Conservation (phyloP, 306 rosid species). For the Trifolium repens region DNA sequence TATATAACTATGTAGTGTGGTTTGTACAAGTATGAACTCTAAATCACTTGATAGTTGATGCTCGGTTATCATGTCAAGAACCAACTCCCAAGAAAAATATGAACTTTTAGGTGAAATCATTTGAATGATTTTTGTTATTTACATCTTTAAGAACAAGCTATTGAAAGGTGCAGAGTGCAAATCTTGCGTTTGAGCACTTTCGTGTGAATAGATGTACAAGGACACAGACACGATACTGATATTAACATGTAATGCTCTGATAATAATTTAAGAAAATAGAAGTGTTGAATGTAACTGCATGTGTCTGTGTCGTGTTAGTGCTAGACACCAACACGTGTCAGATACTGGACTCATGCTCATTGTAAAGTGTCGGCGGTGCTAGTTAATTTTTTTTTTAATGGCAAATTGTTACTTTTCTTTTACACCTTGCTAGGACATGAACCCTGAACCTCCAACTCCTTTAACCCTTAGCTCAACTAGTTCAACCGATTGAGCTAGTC, state of each 20-base stretch:
- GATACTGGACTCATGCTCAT: background rate
- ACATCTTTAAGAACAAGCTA: constrained; percentile 19
- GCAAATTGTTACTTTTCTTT: too few relatives aligned
- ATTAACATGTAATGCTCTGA: background rate
- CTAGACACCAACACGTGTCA: too few relatives aligned
- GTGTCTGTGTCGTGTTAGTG: background rate
- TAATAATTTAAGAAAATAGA: background rate
- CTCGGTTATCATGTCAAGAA: background rate
- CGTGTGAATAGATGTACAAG: constrained; percentile 16
- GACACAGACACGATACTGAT: background rate
- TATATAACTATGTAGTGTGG: constrained; percentile 11
- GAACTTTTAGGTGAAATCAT: constrained; percentile 6
- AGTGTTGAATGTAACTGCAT: background rate
- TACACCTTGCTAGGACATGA: too few relatives aligned
- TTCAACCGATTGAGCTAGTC: background rate
- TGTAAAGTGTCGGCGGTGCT: background rate
- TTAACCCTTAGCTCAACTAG: too few relatives aligned
- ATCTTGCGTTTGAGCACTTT: constrained; percentile 23
- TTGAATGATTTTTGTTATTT: background rate
- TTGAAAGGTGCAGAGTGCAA: constrained; percentile 6
- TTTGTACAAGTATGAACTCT: constrained; percentile 6
- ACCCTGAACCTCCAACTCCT: too few relatives aligned
- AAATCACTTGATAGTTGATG: background rate
- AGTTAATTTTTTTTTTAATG: too few relatives aligned
- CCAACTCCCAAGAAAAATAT: background rate